Evolutionary conservation across 805 yeast species (phyloP), one percentile per base, ranked within the genome.

Genomic region (Zygosaccharomyces kombuchaensis): DNA sequence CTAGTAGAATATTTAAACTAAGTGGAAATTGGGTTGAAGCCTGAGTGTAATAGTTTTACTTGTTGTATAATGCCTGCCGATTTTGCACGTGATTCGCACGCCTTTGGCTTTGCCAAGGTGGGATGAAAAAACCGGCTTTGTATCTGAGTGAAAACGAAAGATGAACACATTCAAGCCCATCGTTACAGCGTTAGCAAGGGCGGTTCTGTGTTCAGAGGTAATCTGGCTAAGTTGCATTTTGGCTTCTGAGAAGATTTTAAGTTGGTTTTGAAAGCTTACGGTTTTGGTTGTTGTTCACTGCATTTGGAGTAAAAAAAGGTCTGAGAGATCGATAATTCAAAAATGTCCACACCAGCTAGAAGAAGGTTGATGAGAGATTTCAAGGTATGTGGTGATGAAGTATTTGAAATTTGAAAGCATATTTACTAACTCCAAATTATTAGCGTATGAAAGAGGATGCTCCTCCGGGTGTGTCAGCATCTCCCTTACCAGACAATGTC

Each of bases 331-430:
- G 19, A 26, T 23, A 10, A 35, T 7, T 30, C 14, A 12, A 61
- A 23, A 34, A 91, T 91, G 99, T 90, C 98, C 6, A 93, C 99
- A 6, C 93, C 96, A 12, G 99, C 99, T n/a, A 82, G 96, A 67
- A 85, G 96, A 80, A 82, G 99, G 72, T 80, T 93, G 60, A 93
- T 93, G 98, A 86, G 99, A 68, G 99, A 93, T 70, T 88, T 93
- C 70, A 90, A 89, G 68, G 86, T 83, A 69, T 38, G 84, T 17
- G 16, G 32, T 7, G 32, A 17, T 38, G 7, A 19, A 36, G 16
- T 5, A 29, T 23, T 39, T 26, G 17, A 14, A 13, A 12, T 4
- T 35, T 35, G 32, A n/a, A 26, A 16, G 22, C 6, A 6, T 22
- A n/a, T 17, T 47, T 47, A 57, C 61, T 58, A 58, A 53, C 48